phyloP scores from a whole-genome alignment of 495 filamentous ascomycete genomes.

The Neurospora cerealis region DNA sequence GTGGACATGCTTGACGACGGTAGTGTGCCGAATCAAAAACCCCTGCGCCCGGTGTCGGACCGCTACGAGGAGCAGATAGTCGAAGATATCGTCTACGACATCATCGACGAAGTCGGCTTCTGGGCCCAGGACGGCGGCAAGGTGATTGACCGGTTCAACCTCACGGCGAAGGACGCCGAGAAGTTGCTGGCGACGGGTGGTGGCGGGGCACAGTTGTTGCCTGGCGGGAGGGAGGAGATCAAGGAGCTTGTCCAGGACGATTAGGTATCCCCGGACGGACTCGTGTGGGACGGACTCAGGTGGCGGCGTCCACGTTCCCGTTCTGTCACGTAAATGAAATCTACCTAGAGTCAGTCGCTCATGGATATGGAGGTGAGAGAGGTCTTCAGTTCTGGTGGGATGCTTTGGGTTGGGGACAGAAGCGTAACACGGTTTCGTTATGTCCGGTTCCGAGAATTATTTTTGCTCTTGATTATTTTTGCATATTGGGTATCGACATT shows the following conservation, averaged over 20 bases:
- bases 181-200: conserved; percentile 19
- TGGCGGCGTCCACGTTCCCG: background rate
- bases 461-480: background rate
- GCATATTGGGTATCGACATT: background rate
- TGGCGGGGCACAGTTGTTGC: conserved; percentile 26
- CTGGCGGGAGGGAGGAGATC: conserved; percentile 41
- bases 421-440: background rate
- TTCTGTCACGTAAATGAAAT: background rate
- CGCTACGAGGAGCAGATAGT: conserved; percentile 90
- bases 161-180: conserved; percentile 25
- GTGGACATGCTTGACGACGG: conserved; percentile 39
- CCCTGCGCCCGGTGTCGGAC: conserved; percentile 54
- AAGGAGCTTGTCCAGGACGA: conserved; percentile 58
- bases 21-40: background rate
- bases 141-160: conserved; percentile 26
- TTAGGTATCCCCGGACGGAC: conserved; percentile 20
- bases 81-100: conserved; percentile 85
- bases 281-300: background rate
- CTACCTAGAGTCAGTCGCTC: background rate
- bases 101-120: conserved; percentile 85
- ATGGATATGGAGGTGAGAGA: background rate
- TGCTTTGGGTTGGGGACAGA: background rate
- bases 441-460: background rate
- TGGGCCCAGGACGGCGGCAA: conserved; percentile 54
- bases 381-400: background rate